Base-by-base conservation (phyloP, 2,329 filamentous ascomycete species). In the Grosmannia penicillata region DNA sequence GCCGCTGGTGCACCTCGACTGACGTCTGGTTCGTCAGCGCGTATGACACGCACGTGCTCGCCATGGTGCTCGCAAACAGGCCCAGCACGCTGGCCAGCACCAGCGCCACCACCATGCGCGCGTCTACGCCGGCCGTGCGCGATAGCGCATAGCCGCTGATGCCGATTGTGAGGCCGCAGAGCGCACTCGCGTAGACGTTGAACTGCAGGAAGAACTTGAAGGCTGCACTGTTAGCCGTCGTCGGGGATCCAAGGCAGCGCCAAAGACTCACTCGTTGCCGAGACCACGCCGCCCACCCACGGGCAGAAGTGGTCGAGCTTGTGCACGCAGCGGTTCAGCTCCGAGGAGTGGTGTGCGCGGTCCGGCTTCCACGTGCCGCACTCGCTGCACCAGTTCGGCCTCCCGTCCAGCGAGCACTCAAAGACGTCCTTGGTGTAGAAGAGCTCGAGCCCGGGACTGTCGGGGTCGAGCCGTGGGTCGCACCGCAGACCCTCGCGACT, bases 261-360 rank as follows among this genome's bases (percentile, higher is more conserved):
- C n/a, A n/a, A n/a, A n/a, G 11, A 56, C 70, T 54, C 50, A 75
- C 71, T 75, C 2, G 75, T 86, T 55, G 95, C 87, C 0, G 77
- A 81, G 9, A 98, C 78, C 47, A 94, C 82, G 18, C 89, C 91
- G 4, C 89, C 89, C n/a, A 93, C 87, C 82, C 81, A 96, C 0
- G 89, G 91, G 52, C 91, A 98, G 51, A 87, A 91, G 53, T 96
- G 89, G 46, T 96, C 89, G 81, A 95, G 91, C 51, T 91, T 91
- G 29, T 71, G 63, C 18, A 93, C 81, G 52, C 89, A 96, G 31
- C 85, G 70, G 36, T 75, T 75, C 11, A 91, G 63, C 53, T 93
- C 83, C 37, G 78, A 78, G 51, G 82, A 93, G 57, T 96, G 89
- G 54, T 94, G 86, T 3, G 81, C 72, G 4, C 89, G 72, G 51